phyloP scores from a whole-genome alignment of 345 rosid genomes.

The Mallotus nudiflorus region DNA sequence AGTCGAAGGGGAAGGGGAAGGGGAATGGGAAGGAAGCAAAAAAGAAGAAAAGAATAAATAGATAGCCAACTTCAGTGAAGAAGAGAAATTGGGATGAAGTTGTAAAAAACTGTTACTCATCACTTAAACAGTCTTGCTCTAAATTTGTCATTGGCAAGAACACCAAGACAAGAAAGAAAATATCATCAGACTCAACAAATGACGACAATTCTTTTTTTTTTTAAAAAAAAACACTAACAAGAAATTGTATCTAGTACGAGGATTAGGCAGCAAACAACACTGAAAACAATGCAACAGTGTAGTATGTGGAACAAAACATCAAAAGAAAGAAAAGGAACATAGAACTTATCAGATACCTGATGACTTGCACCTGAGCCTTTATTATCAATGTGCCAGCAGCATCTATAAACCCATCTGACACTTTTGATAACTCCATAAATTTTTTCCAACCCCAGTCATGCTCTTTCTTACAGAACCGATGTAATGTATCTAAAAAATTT shows the following conservation, averaged over 20 bases:
- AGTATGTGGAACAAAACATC: slow-evolving; percentile 3
- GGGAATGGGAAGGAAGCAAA: neutral
- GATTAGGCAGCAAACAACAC: neutral
- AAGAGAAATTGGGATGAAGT: neutral
- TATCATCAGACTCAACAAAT: neutral
- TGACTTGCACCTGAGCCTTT: slow-evolving; percentile 97
- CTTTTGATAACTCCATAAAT: slow-evolving; percentile 84
- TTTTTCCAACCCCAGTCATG: slow-evolving; percentile 99
- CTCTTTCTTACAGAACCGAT: slow-evolving; percentile 92
- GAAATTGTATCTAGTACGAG: neutral
- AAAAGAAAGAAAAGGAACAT: neutral
- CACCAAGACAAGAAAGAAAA: neutral
- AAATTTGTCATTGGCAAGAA: neutral
- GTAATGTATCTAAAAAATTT: slow-evolving; percentile 67
- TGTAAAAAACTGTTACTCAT: neutral
- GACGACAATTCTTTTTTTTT: neutral
- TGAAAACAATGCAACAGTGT: neutral
- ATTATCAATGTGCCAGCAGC: slow-evolving; percentile 68
- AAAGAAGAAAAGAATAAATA: neutral
- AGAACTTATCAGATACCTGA: slow-evolving; percentile 51
- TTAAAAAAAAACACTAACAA: neutral
- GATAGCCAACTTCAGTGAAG: neutral
- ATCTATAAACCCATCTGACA: slow-evolving; percentile 82
- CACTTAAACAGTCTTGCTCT: neutral
- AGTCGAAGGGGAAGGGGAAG: neutral